Base-by-base conservation (phyloP, 1,284 basidiomycete genomes). In the Athelia psychrophila region DNA sequence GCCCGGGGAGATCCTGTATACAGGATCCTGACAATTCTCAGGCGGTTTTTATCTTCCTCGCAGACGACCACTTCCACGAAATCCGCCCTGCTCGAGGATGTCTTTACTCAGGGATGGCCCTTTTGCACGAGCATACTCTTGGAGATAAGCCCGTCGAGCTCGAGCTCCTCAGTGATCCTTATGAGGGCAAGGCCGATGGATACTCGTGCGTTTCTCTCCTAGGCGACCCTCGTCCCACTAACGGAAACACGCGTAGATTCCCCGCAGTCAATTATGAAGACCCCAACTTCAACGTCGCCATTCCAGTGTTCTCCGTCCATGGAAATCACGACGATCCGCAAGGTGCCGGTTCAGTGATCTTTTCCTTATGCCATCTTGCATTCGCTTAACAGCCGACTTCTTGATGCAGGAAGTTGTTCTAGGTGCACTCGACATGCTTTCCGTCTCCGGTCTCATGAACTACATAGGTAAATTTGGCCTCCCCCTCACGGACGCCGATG, bases 261-360 rank as follows among this genome's bases (percentile, higher is more conserved):
- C 96, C 97, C 2, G 91, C 93, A 1, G 77, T 99, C 59, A 99
- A 99, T 67, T 99, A 99, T 64, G 95, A 99, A 71, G 97, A 99
- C 64, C 84, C 88, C 0, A 98, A 99, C 66, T 78, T 98, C 53
- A 99, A 99, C 64, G 82, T 99, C 49, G 86, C 84, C 19, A 93
- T 97, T 24, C 97, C 97, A 2, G 90, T 98, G 20, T 99, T 99
- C 71, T 98, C 95, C 0, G 99, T 99, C 44, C 96, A 99, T 63
- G 97, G 96, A 38, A 99, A 99, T 65, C 97, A 99, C 68, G 97
- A 99, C 65, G 96, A 99, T 61, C 96, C 97, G 27, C 97, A 99
- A 71, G 97, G 96, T 20, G 88, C 94, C 12, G 95, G 95, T 13
- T 80, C 91, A 10, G 93, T 93, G 61, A 6, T 24, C 23, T 8